phyloP scores from a whole-genome alignment of 257 asterid species.

The Solanum pimpinellifolium region DNA sequence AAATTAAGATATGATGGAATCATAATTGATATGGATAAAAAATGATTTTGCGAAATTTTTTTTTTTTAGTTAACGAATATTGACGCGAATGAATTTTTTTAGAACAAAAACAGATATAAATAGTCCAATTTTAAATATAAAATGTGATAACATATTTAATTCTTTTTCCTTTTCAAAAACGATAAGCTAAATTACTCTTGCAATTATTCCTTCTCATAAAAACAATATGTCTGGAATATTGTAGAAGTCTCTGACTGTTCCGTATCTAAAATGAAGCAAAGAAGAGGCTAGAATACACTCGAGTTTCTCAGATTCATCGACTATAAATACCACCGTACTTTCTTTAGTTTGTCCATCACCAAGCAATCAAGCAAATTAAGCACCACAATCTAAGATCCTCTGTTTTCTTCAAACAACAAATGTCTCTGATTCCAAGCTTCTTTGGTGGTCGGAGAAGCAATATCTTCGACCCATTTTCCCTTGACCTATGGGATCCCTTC shows the following conservation, averaged over 20 bases:
- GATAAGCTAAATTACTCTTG: no score
- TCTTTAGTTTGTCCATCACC: no score
- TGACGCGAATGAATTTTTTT: no score
- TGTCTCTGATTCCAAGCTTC: slow-evolving; percentile 9
- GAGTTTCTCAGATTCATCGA: background rate
- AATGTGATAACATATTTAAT: no score
- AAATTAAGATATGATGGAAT: no score
- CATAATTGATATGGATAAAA: no score
- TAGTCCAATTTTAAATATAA: no score
- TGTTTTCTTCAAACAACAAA: background rate
- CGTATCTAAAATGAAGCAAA: accelerated
- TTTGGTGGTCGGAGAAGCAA: slow-evolving; percentile 2
- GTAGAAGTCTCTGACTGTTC: background rate
- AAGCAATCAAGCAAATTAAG: background rate
- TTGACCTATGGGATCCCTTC: background rate
- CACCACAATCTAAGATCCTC: background rate
- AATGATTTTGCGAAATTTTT: accelerated
- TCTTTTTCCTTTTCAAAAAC: no score
- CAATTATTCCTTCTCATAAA: no score
- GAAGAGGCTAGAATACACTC: background rate
- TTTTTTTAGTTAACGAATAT: no score
- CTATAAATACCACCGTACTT: background rate
- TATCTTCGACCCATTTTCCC: slow-evolving; percentile 4
- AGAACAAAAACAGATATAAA: no score
- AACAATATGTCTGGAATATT: background rate